Base-by-base conservation (phyloP, 2,329 filamentous ascomycete genomes). In the Periconia digitata region DNA sequence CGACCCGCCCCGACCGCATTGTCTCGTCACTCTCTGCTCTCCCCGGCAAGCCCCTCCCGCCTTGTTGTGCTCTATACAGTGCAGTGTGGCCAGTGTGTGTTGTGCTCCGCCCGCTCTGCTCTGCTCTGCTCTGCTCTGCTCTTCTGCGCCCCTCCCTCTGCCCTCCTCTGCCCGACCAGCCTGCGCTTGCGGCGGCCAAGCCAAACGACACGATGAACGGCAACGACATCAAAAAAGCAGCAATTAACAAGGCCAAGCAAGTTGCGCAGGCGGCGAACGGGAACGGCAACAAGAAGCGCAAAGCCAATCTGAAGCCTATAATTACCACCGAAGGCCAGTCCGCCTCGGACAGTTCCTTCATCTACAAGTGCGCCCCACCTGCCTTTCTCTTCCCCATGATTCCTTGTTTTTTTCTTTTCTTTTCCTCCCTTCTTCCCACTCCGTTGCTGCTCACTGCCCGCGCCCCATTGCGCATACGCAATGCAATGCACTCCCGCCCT, bases 301-400 rank as follows among this genome's bases (percentile, higher is more conserved):
- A 86, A 36, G 80, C 79, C 45, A 76, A 79, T 55, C 74, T 89
- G 58, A 88, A 89, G 74, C 87, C 87, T 62, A 89, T 90, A 66
- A 86, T 90, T 72, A 90, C 86, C 35, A 87, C 81, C 50, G 66
- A 71, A 63, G 55, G 58, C 63, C 74, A 73, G 70, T 70, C 72
- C 43, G 64, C 64, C 18, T 67, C 65, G 37, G 64, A 64, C 43
- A 59, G 59, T 49, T 63, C 63, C 53, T 71, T 67, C 58, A 62
- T 71, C 42, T 70, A 72, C 64, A 72, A 69, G 73, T 76, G 60
- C 63, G 72, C 73, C 32, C 42, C 40, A 32, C 27, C 27, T 32
- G 24, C 8, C 27, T 15, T 10, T 15, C n/a, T 12, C 27, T 32
- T 15, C 8, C 27, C 24, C 24, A 27, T 17, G 24, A 23, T 24